Evolutionary conservation across 768 basidiomycete species (phyloP), one percentile per base, ranked within the genome.

Genomic region (Suillus spraguei): DNA sequence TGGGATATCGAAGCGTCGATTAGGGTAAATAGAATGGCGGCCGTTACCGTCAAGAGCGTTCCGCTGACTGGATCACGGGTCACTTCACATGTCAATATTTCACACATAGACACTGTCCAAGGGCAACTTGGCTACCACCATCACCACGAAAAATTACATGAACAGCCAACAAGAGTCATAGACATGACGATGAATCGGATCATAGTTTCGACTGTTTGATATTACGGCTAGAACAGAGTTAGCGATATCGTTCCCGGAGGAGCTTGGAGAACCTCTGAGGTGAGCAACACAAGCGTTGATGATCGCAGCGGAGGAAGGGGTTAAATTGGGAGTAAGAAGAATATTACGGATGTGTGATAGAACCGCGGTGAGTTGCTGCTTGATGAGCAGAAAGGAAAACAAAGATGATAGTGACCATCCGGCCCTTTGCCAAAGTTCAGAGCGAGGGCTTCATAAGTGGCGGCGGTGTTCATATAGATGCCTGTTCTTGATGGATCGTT

Each of bases 181-280:
- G 85, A 83, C 88, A 90, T 91, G 0, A 92, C 91, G 1, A 92
- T 63, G 54, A 93, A 75, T 4, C 90, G 83, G 24, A 90, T 65
- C 72, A 90, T 89, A 0, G 88, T 84, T n/a, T 78, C 76, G n/a
- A 94, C 75, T 0, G 91, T 80, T 70, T 94, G 90, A 70, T 91
- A 93, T 69, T 87, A 92, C 5, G 92, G 70, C 86, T 91, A 62
- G 35, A 55, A 44, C 35, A 46, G 8, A 16, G 47, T 24, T 64
- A 28, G 67, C 41, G 9, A 41, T 49, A 14, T 17, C 9, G 16
- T 10, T 60, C 4, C 39, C 28, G 28, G 2, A 28, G 28, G 28
- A 28, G 28, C 28, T 28, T 28, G 28, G 28, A 28, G 28, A 28
- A 28, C 28, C 28, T 28, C 4, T 28, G 28, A 28, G 28, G 2